phyloP scores from a whole-genome alignment of 306 rosid genomes.

The Crataegus laevigata region DNA sequence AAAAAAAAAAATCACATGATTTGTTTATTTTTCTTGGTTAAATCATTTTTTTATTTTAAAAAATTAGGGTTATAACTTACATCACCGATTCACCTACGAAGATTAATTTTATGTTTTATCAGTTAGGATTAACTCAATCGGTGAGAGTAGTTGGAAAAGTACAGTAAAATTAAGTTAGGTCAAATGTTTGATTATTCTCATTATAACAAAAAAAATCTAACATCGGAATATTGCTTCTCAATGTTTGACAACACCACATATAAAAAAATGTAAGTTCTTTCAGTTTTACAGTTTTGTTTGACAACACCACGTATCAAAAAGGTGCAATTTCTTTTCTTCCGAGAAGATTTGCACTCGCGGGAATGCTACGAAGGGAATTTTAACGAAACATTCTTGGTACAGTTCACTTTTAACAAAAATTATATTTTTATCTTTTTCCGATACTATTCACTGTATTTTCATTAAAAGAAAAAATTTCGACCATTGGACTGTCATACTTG shows the following conservation, averaged over 20 bases:
- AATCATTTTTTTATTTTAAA: too few species aligned
- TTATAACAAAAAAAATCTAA: too few species aligned
- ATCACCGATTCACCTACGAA: background rate
- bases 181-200: too few species aligned
- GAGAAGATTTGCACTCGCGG: fast-evolving
- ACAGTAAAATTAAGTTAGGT: background rate
- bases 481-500: background rate
- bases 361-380: background rate
- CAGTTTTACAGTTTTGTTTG: too few species aligned
- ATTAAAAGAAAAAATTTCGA: too few species aligned
- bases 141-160: background rate
- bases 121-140: background rate
- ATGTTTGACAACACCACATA: background rate
- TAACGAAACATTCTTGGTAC: too few species aligned
- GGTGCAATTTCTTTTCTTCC: background rate
- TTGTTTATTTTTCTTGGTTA: background rate
- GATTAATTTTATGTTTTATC: too few species aligned
- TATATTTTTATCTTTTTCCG: too few species aligned
- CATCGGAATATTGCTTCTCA: too few species aligned
- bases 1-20: background rate
- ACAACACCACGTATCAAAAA: background rate
- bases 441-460: too few species aligned
- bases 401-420: too few species aligned
- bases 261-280: background rate
- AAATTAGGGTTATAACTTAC: too few species aligned